phyloP scores from a whole-genome alignment of 1,139 yeast genomes.

The Sugiyamaella japonica region DNA sequence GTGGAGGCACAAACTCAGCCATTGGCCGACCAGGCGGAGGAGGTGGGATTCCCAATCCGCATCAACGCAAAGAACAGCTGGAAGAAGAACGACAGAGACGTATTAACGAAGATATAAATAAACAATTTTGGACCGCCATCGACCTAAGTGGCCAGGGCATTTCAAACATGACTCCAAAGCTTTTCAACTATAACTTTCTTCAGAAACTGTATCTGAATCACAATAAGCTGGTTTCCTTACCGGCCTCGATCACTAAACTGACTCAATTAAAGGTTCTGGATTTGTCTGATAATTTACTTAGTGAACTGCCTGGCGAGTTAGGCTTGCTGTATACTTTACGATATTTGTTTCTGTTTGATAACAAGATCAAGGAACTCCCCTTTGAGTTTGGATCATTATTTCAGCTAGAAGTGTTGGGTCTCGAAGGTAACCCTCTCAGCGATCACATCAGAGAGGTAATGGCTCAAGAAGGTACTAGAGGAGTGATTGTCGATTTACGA shows the following conservation, averaged over 20 bases:
- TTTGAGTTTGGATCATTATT: slow-evolving; percentile 82
- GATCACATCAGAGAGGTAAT: slow-evolving; percentile 62
- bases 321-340: slow-evolving; percentile 81
- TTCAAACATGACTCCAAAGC: slow-evolving; percentile 63
- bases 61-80: slow-evolving; percentile 61
- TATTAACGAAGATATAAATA: slow-evolving; percentile 66
- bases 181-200: slow-evolving; percentile 80
- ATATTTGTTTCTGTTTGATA: slow-evolving; percentile 85
- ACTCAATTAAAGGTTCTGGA: slow-evolving; percentile 80
- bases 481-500: slow-evolving; percentile 73
- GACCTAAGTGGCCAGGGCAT: slow-evolving; percentile 92
- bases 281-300: slow-evolving; percentile 72
- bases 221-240: slow-evolving; percentile 69
- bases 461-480: slow-evolving; percentile 83
- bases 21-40: slow-evolving; percentile 14
- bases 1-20: slow-evolving; percentile 16
- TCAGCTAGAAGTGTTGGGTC: slow-evolving; percentile 82
- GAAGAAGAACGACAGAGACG: slow-evolving; percentile 76
- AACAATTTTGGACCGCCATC: slow-evolving; percentile 91
- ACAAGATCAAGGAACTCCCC: slow-evolving; percentile 73
- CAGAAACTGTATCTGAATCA: slow-evolving; percentile 87
- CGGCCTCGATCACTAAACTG: slow-evolving; percentile 67
- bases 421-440: slow-evolving; percentile 90
- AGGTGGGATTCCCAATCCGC: slow-evolving; percentile 35
- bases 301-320: slow-evolving; percentile 73